Percentiles rank a stretch among this genome's conserved stretches.
These are phyloP conservation scores for Naganishia kalamii DNA, from an alignment of 768 basidiomycete species.

Conservation along the genomic window DNA sequence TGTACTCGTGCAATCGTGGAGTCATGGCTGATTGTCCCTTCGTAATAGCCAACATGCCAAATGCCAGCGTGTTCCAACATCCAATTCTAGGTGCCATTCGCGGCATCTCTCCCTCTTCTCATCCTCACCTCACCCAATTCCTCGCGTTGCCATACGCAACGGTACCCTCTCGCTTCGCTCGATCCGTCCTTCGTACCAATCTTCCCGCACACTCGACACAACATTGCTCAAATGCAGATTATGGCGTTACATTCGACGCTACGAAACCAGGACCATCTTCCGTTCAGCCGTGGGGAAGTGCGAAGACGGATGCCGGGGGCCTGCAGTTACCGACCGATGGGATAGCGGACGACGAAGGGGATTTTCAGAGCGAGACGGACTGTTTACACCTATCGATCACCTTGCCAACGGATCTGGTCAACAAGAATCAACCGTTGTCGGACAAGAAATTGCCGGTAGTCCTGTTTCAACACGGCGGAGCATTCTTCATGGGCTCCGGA, in stretches of 20 bases:
- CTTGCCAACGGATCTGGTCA: not conserved
- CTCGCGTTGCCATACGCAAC: slow-evolving; percentile 5
- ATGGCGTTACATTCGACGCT: not conserved
- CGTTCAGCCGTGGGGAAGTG: slow-evolving; percentile 7
- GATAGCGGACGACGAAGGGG: slow-evolving; percentile 11
- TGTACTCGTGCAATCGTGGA: no score
- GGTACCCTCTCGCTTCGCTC: not conserved
- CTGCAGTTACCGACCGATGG: slow-evolving; percentile 16
- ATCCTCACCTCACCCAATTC: not conserved
- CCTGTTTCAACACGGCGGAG: slow-evolving; percentile 15
- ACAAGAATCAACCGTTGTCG: not conserved
- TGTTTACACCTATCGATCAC: slow-evolving; percentile 11
- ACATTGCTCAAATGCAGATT: not conserved
- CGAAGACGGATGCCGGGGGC: slow-evolving; percentile 9
- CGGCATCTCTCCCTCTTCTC: not conserved
- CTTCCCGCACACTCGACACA: not conserved
- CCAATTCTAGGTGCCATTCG: slow-evolving; percentile 1
- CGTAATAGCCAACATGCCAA: slow-evolving; percentile 1
- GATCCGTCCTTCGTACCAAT: not conserved
- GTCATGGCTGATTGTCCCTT: no score
- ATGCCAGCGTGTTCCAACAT: not conserved
- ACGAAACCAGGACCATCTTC: not conserved
- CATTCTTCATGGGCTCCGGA: slow-evolving; percentile 17
- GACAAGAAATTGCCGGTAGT: not conserved
- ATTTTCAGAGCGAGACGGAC: slow-evolving; percentile 2